phyloP scores from a whole-genome alignment of 768 basidiomycete genomes.

The Chiua virens region DNA sequence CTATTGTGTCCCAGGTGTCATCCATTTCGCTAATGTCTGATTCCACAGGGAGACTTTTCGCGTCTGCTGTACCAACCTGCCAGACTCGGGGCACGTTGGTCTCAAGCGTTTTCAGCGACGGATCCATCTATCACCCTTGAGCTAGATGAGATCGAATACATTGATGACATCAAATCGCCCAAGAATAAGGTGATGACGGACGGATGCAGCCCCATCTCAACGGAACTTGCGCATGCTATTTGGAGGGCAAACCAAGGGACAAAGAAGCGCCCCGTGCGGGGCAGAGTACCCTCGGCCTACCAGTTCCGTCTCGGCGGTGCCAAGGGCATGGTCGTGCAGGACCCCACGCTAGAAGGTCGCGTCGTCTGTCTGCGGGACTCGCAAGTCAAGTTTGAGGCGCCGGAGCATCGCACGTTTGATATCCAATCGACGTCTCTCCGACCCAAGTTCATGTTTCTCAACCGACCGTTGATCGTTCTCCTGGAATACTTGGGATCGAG shows the following conservation, averaged over 20 bases:
- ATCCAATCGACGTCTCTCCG: constrained; percentile 46
- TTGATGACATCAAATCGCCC: constrained; percentile 32
- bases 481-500: constrained; percentile 46
- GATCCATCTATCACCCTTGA: constrained; percentile 44
- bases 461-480: constrained; percentile 49
- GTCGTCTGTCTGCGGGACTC: constrained; percentile 43
- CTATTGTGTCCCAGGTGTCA: neutral
- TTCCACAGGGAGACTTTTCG: constrained; percentile 40
- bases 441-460: constrained; percentile 45
- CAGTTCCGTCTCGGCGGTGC: constrained; percentile 48
- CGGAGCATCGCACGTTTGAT: constrained; percentile 40
- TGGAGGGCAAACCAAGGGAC: constrained; percentile 35
- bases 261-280: constrained; percentile 21
- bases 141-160: constrained; percentile 33
- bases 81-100: constrained; percentile 51
- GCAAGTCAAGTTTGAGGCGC: constrained; percentile 48
- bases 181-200: constrained; percentile 46
- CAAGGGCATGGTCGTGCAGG: constrained; percentile 48
- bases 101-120: constrained; percentile 54
- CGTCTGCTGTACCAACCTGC: constrained; percentile 41
- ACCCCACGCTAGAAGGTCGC: constrained; percentile 37
- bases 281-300: constrained; percentile 37
- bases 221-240: constrained; percentile 34
- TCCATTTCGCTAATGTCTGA: constrained; percentile 1
- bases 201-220: constrained; percentile 49